phyloP scores from a whole-genome alignment of 2,329 filamentous ascomycete genomes.

The Leptoxyphium fumago region DNA sequence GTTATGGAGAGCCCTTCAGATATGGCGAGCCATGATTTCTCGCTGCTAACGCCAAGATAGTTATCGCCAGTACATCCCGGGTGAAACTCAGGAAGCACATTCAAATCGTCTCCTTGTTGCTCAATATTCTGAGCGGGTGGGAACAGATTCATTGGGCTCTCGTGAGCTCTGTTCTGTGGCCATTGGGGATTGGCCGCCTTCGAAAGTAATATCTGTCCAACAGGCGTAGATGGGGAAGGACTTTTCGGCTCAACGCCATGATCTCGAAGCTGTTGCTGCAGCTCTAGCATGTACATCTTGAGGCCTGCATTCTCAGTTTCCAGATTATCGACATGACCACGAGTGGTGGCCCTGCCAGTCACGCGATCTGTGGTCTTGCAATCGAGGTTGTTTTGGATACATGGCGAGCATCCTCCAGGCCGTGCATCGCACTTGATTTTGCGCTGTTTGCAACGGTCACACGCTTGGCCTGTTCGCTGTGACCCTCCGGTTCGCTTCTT shows the following conservation, averaged over 20 bases:
- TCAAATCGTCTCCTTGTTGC: slow-evolving; percentile 6
- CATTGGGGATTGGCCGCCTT: background rate
- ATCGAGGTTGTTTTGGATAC: slow-evolving; percentile 57
- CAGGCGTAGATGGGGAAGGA: slow-evolving; percentile 1
- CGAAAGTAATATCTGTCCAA: background rate
- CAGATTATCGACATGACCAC: slow-evolving; percentile 64
- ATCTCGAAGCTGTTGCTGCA: slow-evolving; percentile 50
- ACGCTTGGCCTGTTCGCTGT: slow-evolving; percentile 63
- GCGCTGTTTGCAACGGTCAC: slow-evolving; percentile 75
- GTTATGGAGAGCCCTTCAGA: slow-evolving; percentile 65
- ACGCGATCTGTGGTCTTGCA: slow-evolving; percentile 81
- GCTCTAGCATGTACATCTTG: slow-evolving; percentile 49
- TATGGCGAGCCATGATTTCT: slow-evolving; percentile 52
- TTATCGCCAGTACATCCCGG: slow-evolving; percentile 40
- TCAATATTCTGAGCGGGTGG: background rate
- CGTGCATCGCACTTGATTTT: slow-evolving; percentile 80
- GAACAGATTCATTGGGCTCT: background rate
- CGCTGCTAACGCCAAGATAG: slow-evolving; percentile 50
- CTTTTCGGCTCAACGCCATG: slow-evolving; percentile 44
- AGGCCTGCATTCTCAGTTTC: slow-evolving; percentile 59
- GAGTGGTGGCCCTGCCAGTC: slow-evolving; percentile 62
- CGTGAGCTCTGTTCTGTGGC: slow-evolving; percentile 1
- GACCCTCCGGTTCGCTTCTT: background rate
- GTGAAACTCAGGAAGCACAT: slow-evolving; percentile 31
- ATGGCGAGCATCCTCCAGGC: slow-evolving; percentile 69